Conservation (phyloP, 176 grass and related monocot genomes). For the Themeda triandra region DNA sequence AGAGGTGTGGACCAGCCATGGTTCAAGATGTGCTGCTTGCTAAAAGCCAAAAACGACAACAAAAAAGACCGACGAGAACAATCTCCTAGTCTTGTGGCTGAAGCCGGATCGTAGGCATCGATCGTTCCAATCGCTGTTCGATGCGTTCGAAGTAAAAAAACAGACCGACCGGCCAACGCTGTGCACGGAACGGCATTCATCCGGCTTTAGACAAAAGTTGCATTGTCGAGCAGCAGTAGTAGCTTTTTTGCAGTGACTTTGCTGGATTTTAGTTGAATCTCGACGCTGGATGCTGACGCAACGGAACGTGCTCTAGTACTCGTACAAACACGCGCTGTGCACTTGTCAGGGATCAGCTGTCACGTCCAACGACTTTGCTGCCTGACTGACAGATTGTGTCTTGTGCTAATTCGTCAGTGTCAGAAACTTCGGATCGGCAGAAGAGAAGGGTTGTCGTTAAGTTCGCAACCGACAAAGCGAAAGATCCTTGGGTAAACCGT, state of each 20-base stretch:
- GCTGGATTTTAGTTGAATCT: background rate
- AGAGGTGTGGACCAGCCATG: background rate
- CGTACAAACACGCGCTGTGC: background rate
- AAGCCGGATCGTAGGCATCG: background rate
- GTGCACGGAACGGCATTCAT: background rate
- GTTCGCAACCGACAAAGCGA: background rate
- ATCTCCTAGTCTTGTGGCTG: background rate
- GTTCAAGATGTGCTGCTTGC: background rate
- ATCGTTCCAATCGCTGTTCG: constrained; percentile 1
- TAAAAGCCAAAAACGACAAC: background rate
- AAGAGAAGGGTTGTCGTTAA: background rate
- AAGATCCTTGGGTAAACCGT: background rate
- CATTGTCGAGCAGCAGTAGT: background rate
- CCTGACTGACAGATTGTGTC: background rate
- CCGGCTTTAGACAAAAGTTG: constrained; percentile 27
- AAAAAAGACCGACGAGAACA: background rate
- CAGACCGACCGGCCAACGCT: background rate
- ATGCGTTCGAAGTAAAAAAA: constrained; percentile 37
- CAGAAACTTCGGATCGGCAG: background rate
- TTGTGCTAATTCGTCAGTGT: background rate
- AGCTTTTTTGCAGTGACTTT: background rate
- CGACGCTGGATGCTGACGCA: background rate
- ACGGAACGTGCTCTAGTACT: background rate
- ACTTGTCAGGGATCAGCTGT: background rate
- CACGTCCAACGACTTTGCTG: background rate